Evolutionary conservation across 2,329 filamentous ascomycete species (phyloP), one percentile per base, ranked within the genome.

Genomic region (Claviceps maximensis): DNA sequence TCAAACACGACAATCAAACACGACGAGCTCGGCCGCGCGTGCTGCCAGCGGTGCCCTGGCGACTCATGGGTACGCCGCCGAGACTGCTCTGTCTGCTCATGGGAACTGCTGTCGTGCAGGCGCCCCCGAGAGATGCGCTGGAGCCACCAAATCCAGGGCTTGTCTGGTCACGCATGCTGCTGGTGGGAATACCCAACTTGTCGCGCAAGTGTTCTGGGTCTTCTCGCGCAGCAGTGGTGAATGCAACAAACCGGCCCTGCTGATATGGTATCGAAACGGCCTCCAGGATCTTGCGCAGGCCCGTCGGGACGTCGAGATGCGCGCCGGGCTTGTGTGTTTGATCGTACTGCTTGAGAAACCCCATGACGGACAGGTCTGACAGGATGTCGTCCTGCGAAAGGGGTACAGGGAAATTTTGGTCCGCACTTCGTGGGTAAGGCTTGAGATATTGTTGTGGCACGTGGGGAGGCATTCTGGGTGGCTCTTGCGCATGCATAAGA

Each of bases 381-480:
- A 68, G 66, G 45, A 79, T 71, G 54, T 81, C 78, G 40, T 80
- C 76, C 6, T 68, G 61, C 13, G 72, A 70, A 25, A 82, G 66
- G 17, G 72, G 67, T 1, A 72, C 70, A 1, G 78, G 78, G 33
- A 76, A 77, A 62, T 80, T 81, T 56, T 76, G 75, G 55, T 82
- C 79, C 13, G 72, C 69, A 47, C 73, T 71, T 54, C 75, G 71
- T 46, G 74, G 71, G 55, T 79, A 78, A 15, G 76, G 73, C 68
- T 80, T 81, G 55, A 78, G 75, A 57, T 82, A 82, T 51, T 78
- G 78, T 51, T 74, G 74, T 42, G 78, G 76, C 42, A 79, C 74
- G 9, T 75, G 70, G 0, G 78, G 75, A 10, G 79, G 79, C 63
- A 82, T 74, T 67, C 78, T 80, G 50, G 79, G 71, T 9, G 68